Conservation (phyloP, 225 moss, liverwort and hornwort species). For the Anthoceros angustus region DNA sequence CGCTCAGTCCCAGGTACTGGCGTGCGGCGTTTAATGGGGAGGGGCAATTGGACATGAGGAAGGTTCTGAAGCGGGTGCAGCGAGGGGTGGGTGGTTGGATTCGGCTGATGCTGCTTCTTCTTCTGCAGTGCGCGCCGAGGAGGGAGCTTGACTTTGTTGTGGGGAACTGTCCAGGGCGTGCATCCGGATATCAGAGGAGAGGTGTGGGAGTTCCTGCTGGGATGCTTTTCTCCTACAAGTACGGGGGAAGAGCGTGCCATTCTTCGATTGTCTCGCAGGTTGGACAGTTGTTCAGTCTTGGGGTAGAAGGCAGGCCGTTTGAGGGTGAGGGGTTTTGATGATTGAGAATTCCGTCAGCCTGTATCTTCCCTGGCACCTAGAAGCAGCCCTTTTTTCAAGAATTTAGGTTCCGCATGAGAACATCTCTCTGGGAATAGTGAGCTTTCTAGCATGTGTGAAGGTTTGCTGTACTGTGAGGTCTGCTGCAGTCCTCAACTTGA, state of each 20-base stretch:
- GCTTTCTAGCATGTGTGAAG: too few relatives aligned
- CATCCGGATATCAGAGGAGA: slow-evolving; percentile 84
- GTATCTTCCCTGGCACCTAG: slow-evolving; percentile 3
- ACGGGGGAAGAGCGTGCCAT: slow-evolving; percentile 60
- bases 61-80: slow-evolving; percentile 61
- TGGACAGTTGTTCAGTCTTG: slow-evolving; percentile 10
- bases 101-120: background rate
- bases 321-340: slow-evolving; percentile 20
- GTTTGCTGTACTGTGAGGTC: too few relatives aligned
- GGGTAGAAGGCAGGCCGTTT: background rate
- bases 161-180: slow-evolving; percentile 37
- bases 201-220: slow-evolving; percentile 94
- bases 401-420: too few relatives aligned
- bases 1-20: slow-evolving; percentile 77
- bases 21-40: slow-evolving; percentile 51
- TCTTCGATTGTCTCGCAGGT: slow-evolving; percentile 91
- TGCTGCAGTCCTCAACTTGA: too few relatives aligned
- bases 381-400: too few relatives aligned
- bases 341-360: slow-evolving; percentile 22
- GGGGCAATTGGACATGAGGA: slow-evolving; percentile 71
- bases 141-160: background rate
- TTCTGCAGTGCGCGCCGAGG: background rate
- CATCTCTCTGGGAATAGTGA: too few relatives aligned
- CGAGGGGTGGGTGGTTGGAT: slow-evolving; percentile 54
- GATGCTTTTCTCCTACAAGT: slow-evolving; percentile 63